These are phyloP conservation scores for Keqinozyma sinolaborantium DNA, from an alignment of 1,139 yeast genomes.

Conservation along the genomic window DNA sequence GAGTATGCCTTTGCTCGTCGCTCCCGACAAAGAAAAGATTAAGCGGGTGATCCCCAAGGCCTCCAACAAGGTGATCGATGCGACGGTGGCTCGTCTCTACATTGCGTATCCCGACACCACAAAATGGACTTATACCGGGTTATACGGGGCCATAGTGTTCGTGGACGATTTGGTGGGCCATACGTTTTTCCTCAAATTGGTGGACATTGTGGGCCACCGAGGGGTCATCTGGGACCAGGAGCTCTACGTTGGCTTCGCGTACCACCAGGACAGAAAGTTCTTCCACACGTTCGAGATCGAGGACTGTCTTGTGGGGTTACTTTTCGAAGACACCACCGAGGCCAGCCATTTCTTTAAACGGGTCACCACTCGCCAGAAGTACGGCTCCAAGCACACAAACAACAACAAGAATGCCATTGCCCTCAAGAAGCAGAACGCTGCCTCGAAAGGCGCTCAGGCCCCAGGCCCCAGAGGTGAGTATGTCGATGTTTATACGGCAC, in stretches of 20 bases:
- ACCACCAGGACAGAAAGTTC: conserved; percentile 89
- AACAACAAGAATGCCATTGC: conserved; percentile 87
- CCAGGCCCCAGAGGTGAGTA: conserved; percentile 75
- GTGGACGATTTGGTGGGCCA: conserved; percentile 95
- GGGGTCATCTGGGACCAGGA: conserved; percentile 99
- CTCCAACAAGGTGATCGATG: conserved; percentile 83
- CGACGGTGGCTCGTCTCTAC: conserved; percentile 85
- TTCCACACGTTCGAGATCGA: conserved; percentile 94
- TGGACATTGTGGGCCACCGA: conserved; percentile 74
- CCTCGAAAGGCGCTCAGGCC: conserved; percentile 13
- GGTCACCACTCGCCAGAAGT: conserved; percentile 71
- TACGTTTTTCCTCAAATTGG: conserved; percentile 84
- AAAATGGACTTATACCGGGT: conserved; percentile 84
- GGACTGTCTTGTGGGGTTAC: conserved; percentile 81
- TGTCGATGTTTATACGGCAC: conserved; percentile 48
- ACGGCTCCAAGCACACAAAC: conserved; percentile 82
- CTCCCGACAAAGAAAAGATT: conserved; percentile 80
- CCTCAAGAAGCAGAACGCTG: conserved; percentile 46
- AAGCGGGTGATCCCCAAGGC: conserved; percentile 88
- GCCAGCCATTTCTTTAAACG: conserved; percentile 82
- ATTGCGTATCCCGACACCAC: conserved; percentile 84
- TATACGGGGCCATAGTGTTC: conserved; percentile 80
- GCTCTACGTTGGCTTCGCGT: conserved; percentile 79
- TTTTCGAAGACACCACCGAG: conserved; percentile 86
- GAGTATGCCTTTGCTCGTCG: conserved; percentile 58